Conservation (phyloP, 768 basidiomycete genomes). For the Rhizopogon salebrosus region DNA sequence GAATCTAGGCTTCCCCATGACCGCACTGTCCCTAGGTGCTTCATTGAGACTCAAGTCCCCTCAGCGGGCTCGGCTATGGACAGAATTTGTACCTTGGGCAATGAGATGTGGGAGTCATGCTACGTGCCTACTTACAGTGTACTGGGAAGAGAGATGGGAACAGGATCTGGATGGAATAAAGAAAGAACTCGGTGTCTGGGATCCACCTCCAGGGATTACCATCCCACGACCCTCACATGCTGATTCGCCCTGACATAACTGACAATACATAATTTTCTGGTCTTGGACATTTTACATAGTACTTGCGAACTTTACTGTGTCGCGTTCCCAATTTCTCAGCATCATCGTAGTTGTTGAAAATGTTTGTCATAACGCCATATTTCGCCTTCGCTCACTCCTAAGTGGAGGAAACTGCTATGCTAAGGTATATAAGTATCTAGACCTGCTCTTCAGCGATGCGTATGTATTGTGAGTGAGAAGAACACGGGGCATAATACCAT, state of each 20-base stretch:
- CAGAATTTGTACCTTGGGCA: slow-evolving; percentile 92
- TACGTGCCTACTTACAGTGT: slow-evolving; percentile 78
- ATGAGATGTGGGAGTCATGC: slow-evolving; percentile 74
- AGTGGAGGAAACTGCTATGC: neutral
- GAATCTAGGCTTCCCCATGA: slow-evolving; percentile 87
- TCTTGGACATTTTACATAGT: no score
- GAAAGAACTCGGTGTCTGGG: slow-evolving; percentile 79
- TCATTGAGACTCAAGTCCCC: slow-evolving; percentile 29
- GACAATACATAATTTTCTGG: no score
- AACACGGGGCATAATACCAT: neutral
- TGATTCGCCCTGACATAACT: neutral
- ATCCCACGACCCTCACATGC: slow-evolving; percentile 3
- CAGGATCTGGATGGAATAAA: slow-evolving; percentile 80
- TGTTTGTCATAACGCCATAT: no score
- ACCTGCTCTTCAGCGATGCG: neutral
- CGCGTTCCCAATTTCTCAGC: no score
- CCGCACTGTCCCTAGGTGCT: slow-evolving; percentile 66
- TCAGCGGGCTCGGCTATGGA: slow-evolving; percentile 55
- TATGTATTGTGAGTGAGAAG: neutral
- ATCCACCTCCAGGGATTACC: slow-evolving; percentile 50
- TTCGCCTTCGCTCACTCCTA: no score
- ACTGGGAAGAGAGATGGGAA: slow-evolving; percentile 95
- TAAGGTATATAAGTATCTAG: neutral
- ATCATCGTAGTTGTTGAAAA: no score
- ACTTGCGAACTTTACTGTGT: no score